Base-by-base conservation (phyloP, 352 stramenopile species). In the Phytophthora pisi region DNA sequence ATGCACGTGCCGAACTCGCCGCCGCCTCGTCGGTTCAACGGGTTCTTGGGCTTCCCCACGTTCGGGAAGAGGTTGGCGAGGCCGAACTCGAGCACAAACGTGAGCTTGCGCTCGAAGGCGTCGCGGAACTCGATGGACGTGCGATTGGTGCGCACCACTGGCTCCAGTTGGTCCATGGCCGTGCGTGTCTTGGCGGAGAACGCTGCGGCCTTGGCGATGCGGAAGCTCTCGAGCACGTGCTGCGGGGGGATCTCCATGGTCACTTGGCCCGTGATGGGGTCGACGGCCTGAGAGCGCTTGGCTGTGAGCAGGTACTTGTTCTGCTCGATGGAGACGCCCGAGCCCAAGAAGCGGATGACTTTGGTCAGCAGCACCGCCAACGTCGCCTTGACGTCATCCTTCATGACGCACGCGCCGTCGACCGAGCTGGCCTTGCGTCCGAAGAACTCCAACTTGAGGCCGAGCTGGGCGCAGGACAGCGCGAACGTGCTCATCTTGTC, bases 1-100 rank as follows among this genome's bases (percentile, higher is more conserved):
- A 91, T 89, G 47, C 82, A 91, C 4, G 82, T 89, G 0, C 80
- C 79, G 6, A 79, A 60, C n/a, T 78, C 56, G 0, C 68, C 66
- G 4, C 69, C 66, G 3, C 65, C 51, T 8, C 75, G 49, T 23
- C 73, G 77, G 43, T 36, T 68, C 8, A 68, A 60, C 1, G 78
- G 66, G 23, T 81, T 73, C 20, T 65, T 73, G 2, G 74, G 70
- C 18, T 74, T 68, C 1, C 77, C 80, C 0, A 64, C 43, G 49
- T 88, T 91, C 0, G 82, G 78, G 42, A 91, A 91, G 4, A 91
- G 55, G 28, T 91, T 89, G 8, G 81, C 77, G 23, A 91, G 74
- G 1, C 82, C 80, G 38, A 88, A 89, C 53, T 78, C 75, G 0
- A 91, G 42, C 8, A 91, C 77, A 43, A 87, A 88, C 6, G 65